Evolutionary conservation across 1,139 yeast species (phyloP), one percentile per base, ranked within the genome.

Genomic region (Kluyveromyces sp.): DNA sequence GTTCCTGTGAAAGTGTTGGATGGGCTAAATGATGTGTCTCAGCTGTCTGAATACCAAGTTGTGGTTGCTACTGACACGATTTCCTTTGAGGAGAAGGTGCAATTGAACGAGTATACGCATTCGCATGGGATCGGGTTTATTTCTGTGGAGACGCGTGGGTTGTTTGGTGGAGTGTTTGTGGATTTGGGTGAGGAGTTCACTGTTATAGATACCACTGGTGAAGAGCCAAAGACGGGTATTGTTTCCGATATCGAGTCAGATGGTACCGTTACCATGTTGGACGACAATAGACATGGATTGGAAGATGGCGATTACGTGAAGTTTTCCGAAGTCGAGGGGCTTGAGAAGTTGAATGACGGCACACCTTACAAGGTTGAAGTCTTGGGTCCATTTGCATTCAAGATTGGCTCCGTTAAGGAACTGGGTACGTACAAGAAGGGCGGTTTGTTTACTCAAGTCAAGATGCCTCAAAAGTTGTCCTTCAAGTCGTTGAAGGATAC

Each of bases 261-360:
- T 60, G 98, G 98, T 46, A 83, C 90, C 4, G 96, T 92, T 33
- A 85, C 97, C 28, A 87, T 87, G 74, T 75, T 90, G 58, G 96
- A 86, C 62, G 97, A 89, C 56, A 81, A 79, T 52, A 81, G 97
- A 66, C 99, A 92, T 63, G 96, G 96, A 8, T 73, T 92, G 48
- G 88, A 89, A 69, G 96, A 88, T 65, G 97, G 97, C 25, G 86
- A 86, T 59, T 86, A 71, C 62, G 96, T 92, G 46, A 85, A 83
- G 63, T 90, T 90, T 60, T 65, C 86, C n/a, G 97, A 90, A 66
- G 81, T 90, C 34, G 78, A 82, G 57, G 97, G 97, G 27, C 56
- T 76, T 28, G 73, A 71, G 36, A 62, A 60, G 45, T 71, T 92
- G 52, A 87, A 85, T 61, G 82, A 81, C 50, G 95, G 88, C 5